Base-by-base conservation (phyloP, 1,284 basidiomycete genomes). In the Phellinidium pouzarii region DNA sequence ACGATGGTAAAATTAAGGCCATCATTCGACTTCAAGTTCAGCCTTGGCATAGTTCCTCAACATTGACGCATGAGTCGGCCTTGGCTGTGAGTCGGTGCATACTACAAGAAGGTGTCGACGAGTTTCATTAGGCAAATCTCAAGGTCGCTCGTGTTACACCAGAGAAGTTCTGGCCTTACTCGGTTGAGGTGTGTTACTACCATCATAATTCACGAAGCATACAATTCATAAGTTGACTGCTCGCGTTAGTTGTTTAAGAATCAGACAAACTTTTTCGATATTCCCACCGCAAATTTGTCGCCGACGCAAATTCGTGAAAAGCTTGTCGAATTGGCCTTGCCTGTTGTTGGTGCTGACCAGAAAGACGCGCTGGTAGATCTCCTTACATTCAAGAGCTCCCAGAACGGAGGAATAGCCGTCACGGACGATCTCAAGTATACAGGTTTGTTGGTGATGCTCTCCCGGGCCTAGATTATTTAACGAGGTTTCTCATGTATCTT, bases 381-480 rank as follows among this genome's bases (percentile, higher is more conserved):
- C 44, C 69, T 93, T 34, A 73, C 68, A 25, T 72, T 83, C 36
- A 88, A 87, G 64, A 65, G 71, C 20, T 71, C 73, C 2, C 79
- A 83, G 1, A 93, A 94, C 59, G 87, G 84, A 9, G 90, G 91
- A 1, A 76, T 78, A 27, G 78, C 71, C 2, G 84, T 93, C 29
- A 91, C 89, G 0, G 83, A 91, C 55, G 88, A 92, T 59, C 71
- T 94, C 56, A 94, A 94, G 69, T 93, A 92, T 64, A 89, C 82
- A 29, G 77, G 87, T 84, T 63, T 59, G 78, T 71, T n/a, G n/a
- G 25, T 19, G 19, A n/a, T 19, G 41, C 4, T 11, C 22, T 19
- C 2, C 14, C 17, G 36, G 22, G 40, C 27, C 31, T 52, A 50
- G 31, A n/a, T 12, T 27, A 31, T 34, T 53, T 56, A 48, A 26